These are phyloP conservation scores for Rhodotorula sphaerocarpa DNA, from an alignment of 768 basidiomycete species.

Conservation along the genomic window DNA sequence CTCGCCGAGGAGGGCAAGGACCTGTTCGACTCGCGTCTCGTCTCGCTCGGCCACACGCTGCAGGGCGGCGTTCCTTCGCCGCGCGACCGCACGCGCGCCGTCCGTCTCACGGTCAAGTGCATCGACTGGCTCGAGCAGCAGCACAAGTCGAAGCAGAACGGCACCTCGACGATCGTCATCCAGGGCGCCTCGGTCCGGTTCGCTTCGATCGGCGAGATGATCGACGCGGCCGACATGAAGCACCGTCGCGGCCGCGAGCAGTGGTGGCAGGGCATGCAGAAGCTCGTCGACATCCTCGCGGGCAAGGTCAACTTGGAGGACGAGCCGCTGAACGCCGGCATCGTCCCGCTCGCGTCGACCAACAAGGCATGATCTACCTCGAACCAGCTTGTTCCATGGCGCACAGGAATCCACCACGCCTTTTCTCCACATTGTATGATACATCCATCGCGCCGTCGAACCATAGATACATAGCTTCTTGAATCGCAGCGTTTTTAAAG, in stretches of 20 bases:
- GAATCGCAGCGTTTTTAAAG: no score
- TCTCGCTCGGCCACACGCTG: conserved; percentile 92
- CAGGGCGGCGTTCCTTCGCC: conserved; percentile 96
- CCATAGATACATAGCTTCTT: no score
- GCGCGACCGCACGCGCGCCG: conserved; percentile 81
- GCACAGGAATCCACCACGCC: no score
- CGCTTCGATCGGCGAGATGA: conserved; percentile 76
- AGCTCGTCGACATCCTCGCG: conserved; percentile 28
- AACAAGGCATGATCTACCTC: no score
- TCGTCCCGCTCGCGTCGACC: conserved; percentile 5
- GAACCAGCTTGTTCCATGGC: no score
- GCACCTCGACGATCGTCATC: conserved; percentile 72
- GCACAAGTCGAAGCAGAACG: conserved; percentile 43
- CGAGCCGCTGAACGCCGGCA: conserved; percentile 15
- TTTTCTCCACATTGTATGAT: no score
- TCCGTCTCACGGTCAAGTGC: conserved; percentile 79
- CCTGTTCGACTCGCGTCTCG: conserved; percentile 87
- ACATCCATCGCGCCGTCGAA: no score
- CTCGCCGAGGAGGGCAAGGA: conserved; percentile 85
- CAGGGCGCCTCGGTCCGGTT: conserved; percentile 71
- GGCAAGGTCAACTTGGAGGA: conserved; percentile 29
- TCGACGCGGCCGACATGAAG: conserved; percentile 79
- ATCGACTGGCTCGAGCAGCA: conserved; percentile 84
- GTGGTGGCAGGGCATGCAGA: conserved; percentile 38
- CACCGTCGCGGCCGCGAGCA: conserved; percentile 53